Percentiles rank a stretch among this genome's conserved stretches.
Conservation (phyloP, 2,329 filamentous ascomycete species). For the Trichoderma simmonsii region DNA sequence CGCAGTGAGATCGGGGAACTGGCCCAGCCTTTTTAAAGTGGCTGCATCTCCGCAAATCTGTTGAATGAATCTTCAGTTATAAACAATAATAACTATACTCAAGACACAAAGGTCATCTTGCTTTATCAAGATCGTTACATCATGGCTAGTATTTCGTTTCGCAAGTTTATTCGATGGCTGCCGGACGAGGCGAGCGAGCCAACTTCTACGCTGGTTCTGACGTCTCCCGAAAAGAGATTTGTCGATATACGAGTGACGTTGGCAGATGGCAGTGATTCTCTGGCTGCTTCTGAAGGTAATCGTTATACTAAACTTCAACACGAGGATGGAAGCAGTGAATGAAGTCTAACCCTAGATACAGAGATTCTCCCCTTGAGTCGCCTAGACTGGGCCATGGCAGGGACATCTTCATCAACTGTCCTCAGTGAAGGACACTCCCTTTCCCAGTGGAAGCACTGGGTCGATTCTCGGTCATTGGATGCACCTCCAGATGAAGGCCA, state of each 20-base stretch:
- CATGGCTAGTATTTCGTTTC: slow-evolving; percentile 53
- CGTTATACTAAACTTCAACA: too few relatives aligned
- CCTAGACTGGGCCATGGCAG: slow-evolving; percentile 66
- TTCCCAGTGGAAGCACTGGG: slow-evolving; percentile 56
- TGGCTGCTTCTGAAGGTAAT: neutral
- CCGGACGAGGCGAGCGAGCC: slow-evolving; percentile 52
- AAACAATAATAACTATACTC: too few relatives aligned
- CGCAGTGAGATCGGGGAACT: neutral
- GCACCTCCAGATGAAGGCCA: slow-evolving; percentile 52
- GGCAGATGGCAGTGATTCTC: slow-evolving; percentile 20
- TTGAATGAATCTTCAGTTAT: neutral
- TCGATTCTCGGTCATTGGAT: slow-evolving; percentile 50
- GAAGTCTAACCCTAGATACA: neutral
- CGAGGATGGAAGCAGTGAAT: rapidly evolving
- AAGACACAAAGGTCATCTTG: too few relatives aligned
- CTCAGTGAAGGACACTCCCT: slow-evolving; percentile 31
- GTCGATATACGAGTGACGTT: slow-evolving; percentile 58
- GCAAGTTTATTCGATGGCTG: slow-evolving; percentile 58
- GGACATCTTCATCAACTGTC: slow-evolving; percentile 43
- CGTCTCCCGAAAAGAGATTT: slow-evolving; percentile 54
- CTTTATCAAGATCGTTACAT: too few relatives aligned
- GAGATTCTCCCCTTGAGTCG: slow-evolving; percentile 28
- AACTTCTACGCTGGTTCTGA: slow-evolving; percentile 63
- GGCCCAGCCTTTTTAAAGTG: neutral
- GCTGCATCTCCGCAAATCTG: neutral